These are phyloP conservation scores for Thermomucor indicae-seudaticae DNA, from an alignment of 371 early-diverging fungal species.

Conservation along the genomic window DNA sequence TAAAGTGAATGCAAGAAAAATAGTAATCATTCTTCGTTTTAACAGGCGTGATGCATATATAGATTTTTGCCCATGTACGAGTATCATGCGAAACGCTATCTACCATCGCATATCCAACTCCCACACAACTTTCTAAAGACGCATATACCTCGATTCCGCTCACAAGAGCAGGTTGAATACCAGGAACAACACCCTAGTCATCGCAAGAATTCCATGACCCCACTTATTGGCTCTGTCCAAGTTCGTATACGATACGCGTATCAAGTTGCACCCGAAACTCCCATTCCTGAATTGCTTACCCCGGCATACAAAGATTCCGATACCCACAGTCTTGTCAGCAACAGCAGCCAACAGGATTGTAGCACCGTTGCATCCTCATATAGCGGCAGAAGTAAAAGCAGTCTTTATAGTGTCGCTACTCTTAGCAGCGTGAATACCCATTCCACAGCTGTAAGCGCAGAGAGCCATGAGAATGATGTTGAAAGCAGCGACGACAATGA, in stretches of 20 bases:
- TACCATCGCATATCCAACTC: constrained; percentile 41
- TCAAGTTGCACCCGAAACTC: constrained; percentile 25
- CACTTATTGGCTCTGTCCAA: constrained; percentile 41
- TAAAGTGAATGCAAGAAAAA: constrained; percentile 11
- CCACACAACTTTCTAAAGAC: constrained; percentile 45
- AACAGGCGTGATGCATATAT: neutral
- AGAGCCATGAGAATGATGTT: neutral
- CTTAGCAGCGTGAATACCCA: constrained; percentile 1
- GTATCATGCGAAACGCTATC: constrained; percentile 37
- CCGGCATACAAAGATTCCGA: constrained; percentile 15
- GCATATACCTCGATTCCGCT: constrained; percentile 34
- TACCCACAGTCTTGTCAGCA: constrained; percentile 20
- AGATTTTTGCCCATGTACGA: constrained; percentile 51
- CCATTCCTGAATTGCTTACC: constrained; percentile 7
- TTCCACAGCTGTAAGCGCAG: neutral
- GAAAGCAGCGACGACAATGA: constrained; percentile 3
- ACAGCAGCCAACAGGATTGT: constrained; percentile 17
- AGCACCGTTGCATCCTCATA: constrained; percentile 11
- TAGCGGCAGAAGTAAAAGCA: constrained; percentile 14
- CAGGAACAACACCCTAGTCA: constrained; percentile 33
- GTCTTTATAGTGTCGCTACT: constrained; percentile 3
- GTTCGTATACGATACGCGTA: constrained; percentile 41
- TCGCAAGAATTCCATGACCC: constrained; percentile 41
- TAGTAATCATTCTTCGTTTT: neutral
- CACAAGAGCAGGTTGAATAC: constrained; percentile 13